These are phyloP conservation scores for Blastomyces silverae DNA, from an alignment of 2,329 filamentous ascomycete species.

Conservation along the genomic window DNA sequence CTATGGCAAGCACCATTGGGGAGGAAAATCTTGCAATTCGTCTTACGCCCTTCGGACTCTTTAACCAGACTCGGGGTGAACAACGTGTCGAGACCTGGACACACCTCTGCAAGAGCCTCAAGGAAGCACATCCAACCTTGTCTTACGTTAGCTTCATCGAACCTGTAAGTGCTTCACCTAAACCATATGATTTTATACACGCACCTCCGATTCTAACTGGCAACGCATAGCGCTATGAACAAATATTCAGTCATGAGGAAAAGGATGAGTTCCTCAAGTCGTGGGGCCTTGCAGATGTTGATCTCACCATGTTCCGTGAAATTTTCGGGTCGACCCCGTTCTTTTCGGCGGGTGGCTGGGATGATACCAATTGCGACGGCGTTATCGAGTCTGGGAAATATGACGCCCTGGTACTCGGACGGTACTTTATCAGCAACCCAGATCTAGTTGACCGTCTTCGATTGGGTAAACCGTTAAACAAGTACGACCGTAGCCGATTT, in stretches of 20 bases:
- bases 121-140: constrained; percentile 39
- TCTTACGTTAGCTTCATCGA: constrained; percentile 53
- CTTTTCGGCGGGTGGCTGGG: constrained; percentile 51
- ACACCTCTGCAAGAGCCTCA: constrained; percentile 46
- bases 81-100: constrained; percentile 51
- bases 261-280: constrained; percentile 46
- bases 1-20: constrained; percentile 42
- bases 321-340: constrained; percentile 51
- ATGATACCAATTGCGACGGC: constrained; percentile 46
- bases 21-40: constrained; percentile 43
- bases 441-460: constrained; percentile 44
- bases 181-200: background rate
- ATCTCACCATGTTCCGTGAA: constrained; percentile 44
- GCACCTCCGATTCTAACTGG: background rate
- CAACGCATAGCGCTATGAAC: constrained; percentile 42
- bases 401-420: constrained; percentile 45
- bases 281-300: constrained; percentile 44
- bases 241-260: constrained; percentile 45
- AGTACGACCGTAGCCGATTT: constrained; percentile 43
- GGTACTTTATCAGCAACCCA: constrained; percentile 47
- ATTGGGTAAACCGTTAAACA: constrained; percentile 36
- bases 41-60: constrained; percentile 46
- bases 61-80: constrained; percentile 47
- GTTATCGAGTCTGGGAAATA: constrained; percentile 45
- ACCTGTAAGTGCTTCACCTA: constrained; percentile 31